Evolutionary conservation across 2,329 filamentous ascomycete species (phyloP), one percentile per base, ranked within the genome.

Genomic region (Trichoderma atrobrunneum): DNA sequence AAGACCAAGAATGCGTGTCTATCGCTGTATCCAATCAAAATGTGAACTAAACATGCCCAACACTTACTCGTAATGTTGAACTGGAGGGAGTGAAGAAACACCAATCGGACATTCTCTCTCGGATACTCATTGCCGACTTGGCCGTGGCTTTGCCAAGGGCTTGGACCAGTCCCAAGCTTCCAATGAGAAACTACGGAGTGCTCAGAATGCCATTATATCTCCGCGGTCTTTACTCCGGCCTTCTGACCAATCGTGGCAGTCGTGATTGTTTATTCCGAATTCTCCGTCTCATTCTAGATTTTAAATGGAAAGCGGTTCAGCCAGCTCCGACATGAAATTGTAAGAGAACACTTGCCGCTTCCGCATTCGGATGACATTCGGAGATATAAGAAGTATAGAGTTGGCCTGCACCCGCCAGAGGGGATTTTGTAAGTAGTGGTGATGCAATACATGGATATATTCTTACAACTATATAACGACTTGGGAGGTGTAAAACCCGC

Each of bases 111-210:
- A 34, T 51, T 5, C 28, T 24, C 12, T 36, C 61, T 65, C 61
- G 60, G 67, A 62, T 54, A 7, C 18, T 2, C 18, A 56, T 36
- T 70, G 51, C 71, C 67, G 71, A 59, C 71, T 71, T 61, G 61
- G 54, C 71, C 12, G 34, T 48, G 43, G 60, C 43, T 21, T 26
- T 18, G 60, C 60, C 60, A 39, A 39, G 60, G 24, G 21, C 7
- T 12, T 39, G 59, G 60, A 18, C 8, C n/a, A 39, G 21, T 6
- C 5, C 16, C 3, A 39, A 18, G 36, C n/a, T 11, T 48, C 43
- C n/a, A 48, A 48, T 48, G 43, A n/a, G 43, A 21, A 48, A 11
- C 8, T 11, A n/a, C 18, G 18, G n/a, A 21, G 18, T 21, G 4
- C 16, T 39, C 16, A 18, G 18, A 16, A 39, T 39, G 36, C 16